Conservation (phyloP, 2,329 filamentous ascomycete genomes). For the Sclerotinia sclerotiorum region DNA sequence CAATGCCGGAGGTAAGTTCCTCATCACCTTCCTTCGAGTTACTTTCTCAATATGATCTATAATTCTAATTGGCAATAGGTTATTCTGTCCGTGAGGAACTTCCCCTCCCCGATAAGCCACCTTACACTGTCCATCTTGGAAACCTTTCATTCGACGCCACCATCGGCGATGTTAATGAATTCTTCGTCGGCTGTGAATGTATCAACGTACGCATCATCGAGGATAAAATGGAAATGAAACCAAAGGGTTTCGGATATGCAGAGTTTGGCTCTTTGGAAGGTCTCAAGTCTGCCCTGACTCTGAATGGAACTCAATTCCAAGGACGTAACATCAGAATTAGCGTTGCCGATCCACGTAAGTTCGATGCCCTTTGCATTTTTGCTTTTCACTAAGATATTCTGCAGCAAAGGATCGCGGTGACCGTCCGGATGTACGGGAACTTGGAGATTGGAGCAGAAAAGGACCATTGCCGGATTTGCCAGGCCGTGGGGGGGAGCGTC, state of each 20-base stretch:
- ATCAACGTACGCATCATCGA: slow-evolving; percentile 94
- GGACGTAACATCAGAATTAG: slow-evolving; percentile 89
- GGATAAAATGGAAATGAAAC: slow-evolving; percentile 88
- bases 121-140: slow-evolving; percentile 92
- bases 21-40: neutral
- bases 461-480: slow-evolving; percentile 80
- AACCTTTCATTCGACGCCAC: slow-evolving; percentile 96
- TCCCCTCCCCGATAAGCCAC: slow-evolving; percentile 87
- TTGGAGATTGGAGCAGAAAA: slow-evolving; percentile 90
- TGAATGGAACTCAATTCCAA: slow-evolving; percentile 80
- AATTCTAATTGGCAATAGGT: slow-evolving; percentile 43
- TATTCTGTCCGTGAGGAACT: slow-evolving; percentile 71
- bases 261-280: slow-evolving; percentile 88
- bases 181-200: slow-evolving; percentile 82
- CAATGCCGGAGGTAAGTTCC: slow-evolving; percentile 37
- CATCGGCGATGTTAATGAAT: slow-evolving; percentile 75
- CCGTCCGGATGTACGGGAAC: slow-evolving; percentile 69
- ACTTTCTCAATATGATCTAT: slow-evolving; percentile 6
- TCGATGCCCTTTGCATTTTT: neutral
- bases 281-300: slow-evolving; percentile 82
- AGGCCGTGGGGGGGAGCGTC: slow-evolving; percentile 48
- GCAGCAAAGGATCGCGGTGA: slow-evolving; percentile 77
- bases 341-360: slow-evolving; percentile 95
- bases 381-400: slow-evolving; percentile 27
- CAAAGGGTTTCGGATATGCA: slow-evolving; percentile 97